phyloP scores from a whole-genome alignment of 495 filamentous ascomycete species.

The Letharia lupina region DNA sequence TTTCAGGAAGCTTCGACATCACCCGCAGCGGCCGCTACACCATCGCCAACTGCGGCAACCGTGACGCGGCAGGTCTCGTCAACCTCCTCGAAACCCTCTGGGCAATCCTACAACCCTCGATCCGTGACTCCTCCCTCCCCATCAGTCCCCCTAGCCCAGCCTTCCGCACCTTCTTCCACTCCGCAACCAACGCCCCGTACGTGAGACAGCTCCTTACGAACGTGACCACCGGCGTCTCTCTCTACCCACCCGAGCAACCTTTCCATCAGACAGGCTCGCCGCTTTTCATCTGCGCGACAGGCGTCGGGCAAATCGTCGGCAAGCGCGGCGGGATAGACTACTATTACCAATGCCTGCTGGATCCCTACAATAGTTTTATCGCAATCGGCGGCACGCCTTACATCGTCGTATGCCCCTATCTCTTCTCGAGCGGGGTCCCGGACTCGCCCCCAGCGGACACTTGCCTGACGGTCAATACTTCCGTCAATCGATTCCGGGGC shows the following conservation, averaged over 20 bases:
- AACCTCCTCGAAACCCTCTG: not conserved
- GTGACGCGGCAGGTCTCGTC: not conserved
- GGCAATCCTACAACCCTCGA: not conserved
- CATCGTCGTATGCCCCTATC: not conserved
- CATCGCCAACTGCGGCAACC: not conserved
- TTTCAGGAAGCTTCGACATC: not conserved
- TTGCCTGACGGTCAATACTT: not conserved
- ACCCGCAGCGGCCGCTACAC: conserved; percentile 1
- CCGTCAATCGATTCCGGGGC: not conserved
- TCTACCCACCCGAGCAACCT: not conserved
- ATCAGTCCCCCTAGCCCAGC: not conserved
- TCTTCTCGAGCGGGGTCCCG: not conserved
- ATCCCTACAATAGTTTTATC: not conserved
- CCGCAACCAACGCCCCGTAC: not conserved
- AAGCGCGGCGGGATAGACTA: not conserved
- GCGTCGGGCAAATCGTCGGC: not conserved
- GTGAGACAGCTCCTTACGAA: not conserved
- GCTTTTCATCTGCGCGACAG: not conserved
- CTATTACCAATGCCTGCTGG: not conserved
- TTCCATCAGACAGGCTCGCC: not conserved
- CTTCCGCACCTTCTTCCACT: not conserved
- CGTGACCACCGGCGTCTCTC: not conserved
- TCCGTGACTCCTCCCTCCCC: not conserved
- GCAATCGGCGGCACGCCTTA: not conserved
- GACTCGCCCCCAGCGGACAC: not conserved